phyloP scores from a whole-genome alignment of 2,329 filamentous ascomycete genomes.

The Huntiella decipiens region DNA sequence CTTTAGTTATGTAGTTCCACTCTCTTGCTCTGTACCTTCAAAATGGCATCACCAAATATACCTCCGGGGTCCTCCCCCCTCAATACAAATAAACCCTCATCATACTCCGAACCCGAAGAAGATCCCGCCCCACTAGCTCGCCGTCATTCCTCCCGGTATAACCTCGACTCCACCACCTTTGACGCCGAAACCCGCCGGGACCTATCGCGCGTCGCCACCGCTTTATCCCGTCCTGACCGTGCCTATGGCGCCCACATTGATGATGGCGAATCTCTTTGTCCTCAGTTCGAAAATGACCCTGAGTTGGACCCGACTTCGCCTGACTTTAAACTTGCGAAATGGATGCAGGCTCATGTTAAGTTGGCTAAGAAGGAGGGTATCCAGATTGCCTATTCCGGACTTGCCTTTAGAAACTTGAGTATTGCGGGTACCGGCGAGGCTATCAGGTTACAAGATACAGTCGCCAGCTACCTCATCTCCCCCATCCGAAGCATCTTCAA shows the following conservation, averaged over 20 bases:
- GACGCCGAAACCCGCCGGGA: constrained; percentile 19
- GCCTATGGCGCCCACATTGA: background rate
- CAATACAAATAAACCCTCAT: too few relatives aligned
- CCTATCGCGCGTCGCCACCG: constrained; percentile 22
- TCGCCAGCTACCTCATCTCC: constrained; percentile 36
- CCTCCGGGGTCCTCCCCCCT: too few relatives aligned
- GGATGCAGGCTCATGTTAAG: constrained; percentile 22
- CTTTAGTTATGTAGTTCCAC: too few relatives aligned
- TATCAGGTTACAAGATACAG: constrained; percentile 49
- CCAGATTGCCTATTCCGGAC: constrained; percentile 32
- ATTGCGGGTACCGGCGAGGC: constrained; percentile 49
- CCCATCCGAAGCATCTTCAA: constrained; percentile 26
- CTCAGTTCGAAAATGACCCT: constrained; percentile 15
- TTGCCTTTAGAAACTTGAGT: constrained; percentile 45
- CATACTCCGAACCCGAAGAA: background rate
- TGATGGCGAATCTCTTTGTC: background rate
- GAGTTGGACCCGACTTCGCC: constrained; percentile 21
- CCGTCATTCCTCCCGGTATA: background rate
- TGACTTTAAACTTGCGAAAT: constrained; percentile 24
- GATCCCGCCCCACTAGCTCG: background rate
- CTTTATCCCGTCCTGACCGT: constrained; percentile 19
- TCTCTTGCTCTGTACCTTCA: too few relatives aligned
- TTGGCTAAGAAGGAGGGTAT: constrained; percentile 36
- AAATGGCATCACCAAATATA: too few relatives aligned
- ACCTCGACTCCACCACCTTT: constrained; percentile 1